phyloP scores from a whole-genome alignment of 768 basidiomycete species.

The Lentinula boryana region DNA sequence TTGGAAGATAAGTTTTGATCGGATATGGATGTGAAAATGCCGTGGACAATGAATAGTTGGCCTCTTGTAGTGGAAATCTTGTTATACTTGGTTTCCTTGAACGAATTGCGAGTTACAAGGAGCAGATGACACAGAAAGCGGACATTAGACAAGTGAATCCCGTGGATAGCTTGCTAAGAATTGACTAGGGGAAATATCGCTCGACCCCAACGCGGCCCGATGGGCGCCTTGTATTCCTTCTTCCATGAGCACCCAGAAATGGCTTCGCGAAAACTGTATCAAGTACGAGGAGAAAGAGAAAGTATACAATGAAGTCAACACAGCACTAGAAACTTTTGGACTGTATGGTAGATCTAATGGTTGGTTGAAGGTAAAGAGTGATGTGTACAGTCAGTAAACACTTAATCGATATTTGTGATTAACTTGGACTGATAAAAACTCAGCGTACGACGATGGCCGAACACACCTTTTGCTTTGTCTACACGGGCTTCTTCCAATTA shows the following conservation, averaged over 20 bases:
- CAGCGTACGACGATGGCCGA: slow-evolving; percentile 85
- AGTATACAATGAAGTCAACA: slow-evolving; percentile 59
- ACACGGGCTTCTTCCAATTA: slow-evolving; percentile 88
- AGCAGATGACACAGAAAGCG: too few relatives aligned
- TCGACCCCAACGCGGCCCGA: neutral
- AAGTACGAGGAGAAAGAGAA: slow-evolving; percentile 51
- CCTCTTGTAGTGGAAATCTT: too few relatives aligned
- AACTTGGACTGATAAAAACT: slow-evolving; percentile 28
- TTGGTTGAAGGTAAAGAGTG: slow-evolving; percentile 1
- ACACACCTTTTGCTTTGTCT: slow-evolving; percentile 87
- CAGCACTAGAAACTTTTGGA: slow-evolving; percentile 30
- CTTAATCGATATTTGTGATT: slow-evolving; percentile 8
- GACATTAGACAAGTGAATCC: too few relatives aligned
- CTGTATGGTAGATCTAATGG: neutral
- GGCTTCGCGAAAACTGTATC: slow-evolving; percentile 62
- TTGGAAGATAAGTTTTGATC: too few relatives aligned
- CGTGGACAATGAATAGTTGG: too few relatives aligned
- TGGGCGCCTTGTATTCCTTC: neutral
- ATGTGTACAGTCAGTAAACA: neutral
- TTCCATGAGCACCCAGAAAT: slow-evolving; percentile 37
- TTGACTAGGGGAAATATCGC: too few relatives aligned
- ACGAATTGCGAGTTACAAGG: too few relatives aligned
- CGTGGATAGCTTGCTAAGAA: neutral
- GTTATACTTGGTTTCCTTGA: too few relatives aligned
- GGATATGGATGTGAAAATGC: too few relatives aligned